Evolutionary conservation across 2,329 filamentous ascomycete genomes (phyloP), one percentile per base, ranked within the genome.

Genomic region (Zalaria obscura): DNA sequence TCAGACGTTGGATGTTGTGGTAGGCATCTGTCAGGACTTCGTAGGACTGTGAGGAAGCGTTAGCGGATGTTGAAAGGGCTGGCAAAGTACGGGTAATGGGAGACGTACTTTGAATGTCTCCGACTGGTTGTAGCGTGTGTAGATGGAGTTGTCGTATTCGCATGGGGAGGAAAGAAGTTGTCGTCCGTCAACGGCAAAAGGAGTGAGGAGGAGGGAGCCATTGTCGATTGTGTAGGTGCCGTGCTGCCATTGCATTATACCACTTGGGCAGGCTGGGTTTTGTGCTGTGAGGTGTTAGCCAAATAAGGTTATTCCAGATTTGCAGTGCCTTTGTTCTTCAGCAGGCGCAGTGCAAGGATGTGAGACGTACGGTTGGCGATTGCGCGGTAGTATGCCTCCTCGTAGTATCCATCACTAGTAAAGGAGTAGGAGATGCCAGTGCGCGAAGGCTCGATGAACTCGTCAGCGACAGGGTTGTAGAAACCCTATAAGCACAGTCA

Each of bases 341-440:
- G 18, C 18, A 18, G 18, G 18, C 18, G 18, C 25, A 37, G 39
- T 6, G 18, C 5, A 10, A 31, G 35, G 9, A n/a, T 3, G 18
- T 29, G 34, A 35, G 33, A 68, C 75, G 57, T 60, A 81, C 77
- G 80, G 55, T 84, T 83, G 38, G 80, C 62, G 52, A 83, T 61
- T 6, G 78, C 78, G 47, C 79, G 70, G 58, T 83, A 85, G 57
- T 79, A 76, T 9, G 80, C 78, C 52, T 76, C 70, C 60, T 85
- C 80, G 54, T 71, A 85, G 58, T 70, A 68, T 25, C 80, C 80
- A 55, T 83, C 75, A 34, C 61, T 65, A 3, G 76, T 78, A 59
- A 85, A 85, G 7, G 80, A 84, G 62, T 83, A 85, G 10, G 80
- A 83, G 48, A 83, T 80, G 25, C 80, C 80, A 0, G 80, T 74